Base-by-base conservation (phyloP, 345 rosid species). In the Euphorbia pulcherrima region DNA sequence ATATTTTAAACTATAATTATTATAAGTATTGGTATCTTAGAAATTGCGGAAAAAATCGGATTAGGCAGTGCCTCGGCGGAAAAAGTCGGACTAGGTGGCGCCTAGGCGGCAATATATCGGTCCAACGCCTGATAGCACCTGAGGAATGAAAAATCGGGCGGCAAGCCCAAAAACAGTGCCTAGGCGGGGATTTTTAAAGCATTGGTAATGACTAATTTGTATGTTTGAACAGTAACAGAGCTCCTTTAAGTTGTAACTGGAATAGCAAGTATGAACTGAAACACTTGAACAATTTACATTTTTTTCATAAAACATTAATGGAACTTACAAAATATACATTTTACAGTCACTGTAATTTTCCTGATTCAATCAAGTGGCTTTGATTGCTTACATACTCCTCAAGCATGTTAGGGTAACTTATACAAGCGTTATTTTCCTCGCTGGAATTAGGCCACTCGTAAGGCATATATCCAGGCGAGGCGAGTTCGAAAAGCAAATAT, bases 371-470 rank as follows among this genome's bases (percentile, higher is more conserved):
- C 24, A 64, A 21, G 35, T 53, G 55, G 16, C 55, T 14, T 18
- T 59, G 46, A 35, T 29, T 70, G 20, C 23, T 51, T 44, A 27
- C 33, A 3, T 58, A 56, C 27, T 50, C 44, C 58, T 66, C 30
- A 0, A 16, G 53, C 53, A 52, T 62, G 44, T 21, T 41, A 64
- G 64, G 67, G 50, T 44, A 23, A 50, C 62, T 68, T 35, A 64
- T 23, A 52, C 68, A 60, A 68, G 77, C 28, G 51, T 59, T 44
- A 9, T 64, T 60, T 37, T 64, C 74, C 64, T 72, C 71, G 37
- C 44, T 33, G 37, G 69, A 40, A 67, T 69, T 65, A 23, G 35
- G 53, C 69, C 67, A 48, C 17, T 51, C 28, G 44, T 41, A 73
- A 30, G 46, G n/a, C n/a, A n/a, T n/a, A n/a, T n/a, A n/a, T n/a